Conservation (phyloP, 2,329 filamentous ascomycete species). For the Penicillium aurantiogriseum region DNA sequence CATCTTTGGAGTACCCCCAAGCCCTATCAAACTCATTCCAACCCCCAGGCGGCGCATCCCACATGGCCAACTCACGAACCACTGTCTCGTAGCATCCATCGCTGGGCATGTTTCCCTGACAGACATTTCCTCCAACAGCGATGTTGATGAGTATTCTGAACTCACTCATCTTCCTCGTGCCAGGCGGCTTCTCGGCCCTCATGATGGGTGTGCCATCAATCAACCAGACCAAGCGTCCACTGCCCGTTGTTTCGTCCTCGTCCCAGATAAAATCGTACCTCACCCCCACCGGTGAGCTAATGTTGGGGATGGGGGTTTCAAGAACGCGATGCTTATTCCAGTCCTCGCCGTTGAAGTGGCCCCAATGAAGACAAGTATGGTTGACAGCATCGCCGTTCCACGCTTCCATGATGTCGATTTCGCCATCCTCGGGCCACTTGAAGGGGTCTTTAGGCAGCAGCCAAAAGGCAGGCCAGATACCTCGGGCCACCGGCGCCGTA, state of each 20-base stretch:
- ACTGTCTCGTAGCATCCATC: conserved; percentile 26
- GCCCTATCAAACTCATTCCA: conserved; percentile 21
- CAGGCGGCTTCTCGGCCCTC: conserved; percentile 26
- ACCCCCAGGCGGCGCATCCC: conserved; percentile 24
- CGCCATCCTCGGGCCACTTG: conserved; percentile 27
- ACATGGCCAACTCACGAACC: conserved; percentile 26
- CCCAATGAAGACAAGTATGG: conserved; percentile 27
- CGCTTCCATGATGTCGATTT: conserved; percentile 27
- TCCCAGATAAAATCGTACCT: conserved; percentile 27
- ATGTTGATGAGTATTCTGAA: conserved; percentile 29
- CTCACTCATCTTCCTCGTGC: conserved; percentile 27
- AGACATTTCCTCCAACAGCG: conserved; percentile 27
- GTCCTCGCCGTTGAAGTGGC: conserved; percentile 25
- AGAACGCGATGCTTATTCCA: conserved; percentile 28
- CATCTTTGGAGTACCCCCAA: conserved; percentile 21
- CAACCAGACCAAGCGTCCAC: conserved; percentile 24
- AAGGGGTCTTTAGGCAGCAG: conserved; percentile 30
- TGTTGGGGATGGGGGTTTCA: conserved; percentile 24
- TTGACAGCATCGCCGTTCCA: conserved; percentile 28
- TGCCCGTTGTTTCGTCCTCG: conserved; percentile 23
- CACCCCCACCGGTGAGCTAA: conserved; percentile 22
- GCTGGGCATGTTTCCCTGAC: conserved; percentile 24
- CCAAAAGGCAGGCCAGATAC: conserved; percentile 30
- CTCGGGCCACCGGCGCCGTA: conserved; percentile 21
- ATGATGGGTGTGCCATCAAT: conserved; percentile 26